Conservation (phyloP, 805 yeast genomes). For the Metschnikowia lunata region DNA sequence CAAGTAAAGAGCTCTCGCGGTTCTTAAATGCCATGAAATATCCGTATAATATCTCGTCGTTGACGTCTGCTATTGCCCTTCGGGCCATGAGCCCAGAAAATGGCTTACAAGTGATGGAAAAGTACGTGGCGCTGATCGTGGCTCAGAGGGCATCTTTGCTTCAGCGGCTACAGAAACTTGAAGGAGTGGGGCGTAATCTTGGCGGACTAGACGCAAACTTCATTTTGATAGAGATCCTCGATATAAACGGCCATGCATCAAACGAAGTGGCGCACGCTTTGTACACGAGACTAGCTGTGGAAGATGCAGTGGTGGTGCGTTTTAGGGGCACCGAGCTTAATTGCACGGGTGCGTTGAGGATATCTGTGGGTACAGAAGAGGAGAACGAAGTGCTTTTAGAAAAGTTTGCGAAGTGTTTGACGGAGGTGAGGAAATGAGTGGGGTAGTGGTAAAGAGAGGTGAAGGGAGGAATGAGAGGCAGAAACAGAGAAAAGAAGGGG, state of each 20-base stretch:
- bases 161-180: slow-evolving; percentile 48
- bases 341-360: slow-evolving; percentile 81
- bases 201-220: slow-evolving; percentile 91
- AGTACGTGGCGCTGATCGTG: slow-evolving; percentile 45
- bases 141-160: slow-evolving; percentile 55
- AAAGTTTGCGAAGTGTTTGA: slow-evolving; percentile 36
- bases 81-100: slow-evolving; percentile 58
- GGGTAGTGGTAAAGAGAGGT: neutral
- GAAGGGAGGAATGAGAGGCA: too few relatives aligned
- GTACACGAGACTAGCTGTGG: slow-evolving; percentile 67
- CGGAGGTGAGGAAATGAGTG: slow-evolving; percentile 13
- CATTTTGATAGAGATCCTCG: slow-evolving; percentile 66
- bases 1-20: slow-evolving; percentile 54
- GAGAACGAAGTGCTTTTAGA: slow-evolving; percentile 62
- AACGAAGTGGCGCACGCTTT: slow-evolving; percentile 61
- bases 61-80: slow-evolving; percentile 70
- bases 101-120: slow-evolving; percentile 58
- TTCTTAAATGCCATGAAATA: slow-evolving; percentile 89
- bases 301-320: slow-evolving; percentile 77
- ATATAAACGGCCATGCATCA: slow-evolving; percentile 57
- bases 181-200: slow-evolving; percentile 65
- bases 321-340: slow-evolving; percentile 89
- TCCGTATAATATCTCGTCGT: slow-evolving; percentile 87
- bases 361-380: slow-evolving; percentile 77
- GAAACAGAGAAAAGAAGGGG: too few relatives aligned